These are phyloP conservation scores for Ceratocystis colombiana DNA, from an alignment of 2,329 filamentous ascomycete genomes.

Conservation along the genomic window DNA sequence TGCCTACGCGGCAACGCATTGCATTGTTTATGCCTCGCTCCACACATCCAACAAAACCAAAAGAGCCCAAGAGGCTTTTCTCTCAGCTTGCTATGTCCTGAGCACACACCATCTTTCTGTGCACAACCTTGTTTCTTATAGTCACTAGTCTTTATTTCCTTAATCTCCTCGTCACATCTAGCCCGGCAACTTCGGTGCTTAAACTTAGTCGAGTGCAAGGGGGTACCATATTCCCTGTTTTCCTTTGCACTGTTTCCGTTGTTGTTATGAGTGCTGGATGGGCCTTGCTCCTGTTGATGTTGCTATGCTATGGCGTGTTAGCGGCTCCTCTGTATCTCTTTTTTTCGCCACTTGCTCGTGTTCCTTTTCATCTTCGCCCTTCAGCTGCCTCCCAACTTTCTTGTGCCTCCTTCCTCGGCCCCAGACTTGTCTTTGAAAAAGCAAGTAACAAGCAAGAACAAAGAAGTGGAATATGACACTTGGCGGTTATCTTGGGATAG, in stretches of 20 bases:
- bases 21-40: background rate
- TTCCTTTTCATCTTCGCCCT: background rate
- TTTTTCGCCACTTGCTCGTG: background rate
- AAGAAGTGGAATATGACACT: too few species aligned
- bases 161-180: slow-evolving; percentile 3
- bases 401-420: too few species aligned
- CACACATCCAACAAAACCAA: slow-evolving; percentile 1
- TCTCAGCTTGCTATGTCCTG: background rate
- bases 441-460: too few species aligned
- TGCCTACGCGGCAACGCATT: background rate
- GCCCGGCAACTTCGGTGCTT: slow-evolving; percentile 8
- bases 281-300: background rate
- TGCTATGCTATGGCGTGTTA: background rate
- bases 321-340: background rate
- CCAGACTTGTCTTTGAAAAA: too few species aligned
- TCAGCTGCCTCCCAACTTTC: background rate
- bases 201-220: background rate
- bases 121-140: background rate
- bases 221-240: background rate
- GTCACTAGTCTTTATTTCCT: background rate
- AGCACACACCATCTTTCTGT: background rate
- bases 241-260: background rate
- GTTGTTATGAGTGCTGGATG: background rate
- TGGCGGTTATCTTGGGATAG: too few species aligned
- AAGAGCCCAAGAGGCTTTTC: background rate